phyloP scores from a whole-genome alignment of 176 grass and related monocot species.

The Puccinellia tenuiflora region DNA sequence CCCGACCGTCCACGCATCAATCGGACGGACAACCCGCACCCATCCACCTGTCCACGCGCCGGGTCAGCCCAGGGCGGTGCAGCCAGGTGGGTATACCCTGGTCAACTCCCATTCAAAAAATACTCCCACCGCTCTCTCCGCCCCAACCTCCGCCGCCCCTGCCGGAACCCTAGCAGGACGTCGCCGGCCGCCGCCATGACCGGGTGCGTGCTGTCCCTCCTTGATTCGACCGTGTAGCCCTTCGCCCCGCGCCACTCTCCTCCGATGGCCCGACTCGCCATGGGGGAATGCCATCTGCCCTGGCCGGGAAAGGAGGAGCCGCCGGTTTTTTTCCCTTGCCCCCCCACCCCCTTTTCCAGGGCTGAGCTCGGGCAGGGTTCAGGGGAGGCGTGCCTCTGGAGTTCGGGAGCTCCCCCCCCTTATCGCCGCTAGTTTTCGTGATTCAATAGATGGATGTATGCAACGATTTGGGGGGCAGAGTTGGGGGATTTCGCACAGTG shows the following conservation, averaged over 20 bases:
- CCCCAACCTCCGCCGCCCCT: constrained; percentile 8
- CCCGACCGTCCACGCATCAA: fast-evolving
- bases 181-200: constrained; percentile 34
- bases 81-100: neutral
- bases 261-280: neutral
- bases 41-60: neutral
- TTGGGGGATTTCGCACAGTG: neutral
- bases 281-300: neutral
- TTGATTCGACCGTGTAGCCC: neutral
- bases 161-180: constrained; percentile 31
- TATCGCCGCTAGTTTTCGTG: neutral
- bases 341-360: neutral
- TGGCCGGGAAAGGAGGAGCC: neutral
- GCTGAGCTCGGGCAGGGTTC: neutral
- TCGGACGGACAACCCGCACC: neutral
- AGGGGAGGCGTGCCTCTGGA: neutral
- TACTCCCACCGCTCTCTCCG: neutral
- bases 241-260: neutral
- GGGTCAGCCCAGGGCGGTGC: neutral
- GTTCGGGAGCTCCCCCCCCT: neutral
- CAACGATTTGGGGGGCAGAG: neutral
- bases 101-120: constrained; percentile 43
- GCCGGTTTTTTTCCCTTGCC: too few species aligned
- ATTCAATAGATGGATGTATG: neutral
- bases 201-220: constrained; percentile 29